Conservation (phyloP, 2,329 filamentous ascomycete genomes). For the Helicocarpus griseus region DNA sequence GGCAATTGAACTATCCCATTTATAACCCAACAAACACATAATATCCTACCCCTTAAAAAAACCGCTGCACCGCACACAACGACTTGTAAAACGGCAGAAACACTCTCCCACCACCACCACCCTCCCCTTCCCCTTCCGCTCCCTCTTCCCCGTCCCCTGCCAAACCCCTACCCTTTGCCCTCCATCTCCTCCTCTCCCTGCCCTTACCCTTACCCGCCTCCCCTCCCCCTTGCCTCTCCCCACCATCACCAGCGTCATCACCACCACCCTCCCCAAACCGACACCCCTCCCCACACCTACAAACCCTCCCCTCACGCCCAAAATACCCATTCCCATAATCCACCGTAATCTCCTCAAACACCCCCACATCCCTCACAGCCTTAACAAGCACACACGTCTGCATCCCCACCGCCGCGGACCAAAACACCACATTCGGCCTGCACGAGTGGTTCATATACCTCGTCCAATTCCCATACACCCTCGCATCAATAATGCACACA, state of each 20-base stretch:
- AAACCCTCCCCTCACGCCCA: neutral
- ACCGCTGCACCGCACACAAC: neutral
- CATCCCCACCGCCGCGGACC: slow-evolving; percentile 14
- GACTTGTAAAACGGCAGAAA: neutral
- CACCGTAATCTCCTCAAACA: slow-evolving; percentile 27
- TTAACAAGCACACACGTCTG: slow-evolving; percentile 14
- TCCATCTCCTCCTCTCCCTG: neutral
- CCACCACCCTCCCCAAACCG: neutral
- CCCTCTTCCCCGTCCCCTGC: neutral
- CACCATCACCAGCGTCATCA: neutral
- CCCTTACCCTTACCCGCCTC: too few species aligned
- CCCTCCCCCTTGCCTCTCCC: neutral
- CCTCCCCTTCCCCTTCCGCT: too few species aligned
- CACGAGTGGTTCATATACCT: slow-evolving; percentile 30
- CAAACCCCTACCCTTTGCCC: neutral
- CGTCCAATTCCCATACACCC: slow-evolving; percentile 24
- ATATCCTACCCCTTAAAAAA: neutral
- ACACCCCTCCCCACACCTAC: slow-evolving; percentile 3
- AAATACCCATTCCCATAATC: slow-evolving; percentile 20
- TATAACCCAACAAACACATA: too few species aligned
- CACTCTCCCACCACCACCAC: neutral
- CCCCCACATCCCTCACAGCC: slow-evolving; percentile 17
- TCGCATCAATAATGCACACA: slow-evolving; percentile 12
- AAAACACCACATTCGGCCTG: slow-evolving; percentile 17
- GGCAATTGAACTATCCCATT: too few species aligned